Evolutionary conservation across 495 filamentous ascomycete genomes (phyloP).

Genomic region (Penicillium psychrofluorescens): DNA sequence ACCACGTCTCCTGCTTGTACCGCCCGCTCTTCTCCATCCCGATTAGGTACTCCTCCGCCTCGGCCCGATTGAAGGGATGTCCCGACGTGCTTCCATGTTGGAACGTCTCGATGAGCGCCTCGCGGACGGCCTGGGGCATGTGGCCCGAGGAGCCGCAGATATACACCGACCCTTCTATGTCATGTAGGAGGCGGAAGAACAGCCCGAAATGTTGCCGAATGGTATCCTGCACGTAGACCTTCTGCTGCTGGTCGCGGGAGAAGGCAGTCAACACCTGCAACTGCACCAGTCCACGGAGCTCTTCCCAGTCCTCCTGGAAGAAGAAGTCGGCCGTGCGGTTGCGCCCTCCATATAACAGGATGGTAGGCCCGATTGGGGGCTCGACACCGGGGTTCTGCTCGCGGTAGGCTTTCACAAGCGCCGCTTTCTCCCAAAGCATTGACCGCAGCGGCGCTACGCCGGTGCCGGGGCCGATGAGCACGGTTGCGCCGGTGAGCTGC

Average conservation of each 20-base stretch:
- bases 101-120: conserved; percentile 69
- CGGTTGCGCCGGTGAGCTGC: conserved; percentile 47
- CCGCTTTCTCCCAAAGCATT: conserved; percentile 62
- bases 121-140: conserved; percentile 87
- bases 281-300: conserved; percentile 22
- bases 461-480: conserved; percentile 85
- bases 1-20: conserved; percentile 80
- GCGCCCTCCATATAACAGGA: conserved; percentile 75
- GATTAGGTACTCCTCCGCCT: conserved; percentile 51
- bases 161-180: conserved; percentile 50
- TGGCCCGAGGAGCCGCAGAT: conserved; percentile 78
- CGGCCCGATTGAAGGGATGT: conserved; percentile 26
- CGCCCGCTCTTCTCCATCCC: conserved; percentile 60
- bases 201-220: conserved; percentile 52
- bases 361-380: conserved; percentile 22
- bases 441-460: conserved; percentile 84
- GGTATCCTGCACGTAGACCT: conserved; percentile 85
- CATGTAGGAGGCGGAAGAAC: conserved; percentile 53
- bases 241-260: conserved; percentile 67
- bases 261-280: conserved; percentile 70
- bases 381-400: conserved; percentile 24
- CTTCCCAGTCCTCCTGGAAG: conserved; percentile 68
- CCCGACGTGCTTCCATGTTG: conserved; percentile 24
- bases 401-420: conserved; percentile 30
- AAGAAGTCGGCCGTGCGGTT: conserved; percentile 69